Conservation (phyloP, 129 eudicot species). For the Flaveria sonorensis region DNA sequence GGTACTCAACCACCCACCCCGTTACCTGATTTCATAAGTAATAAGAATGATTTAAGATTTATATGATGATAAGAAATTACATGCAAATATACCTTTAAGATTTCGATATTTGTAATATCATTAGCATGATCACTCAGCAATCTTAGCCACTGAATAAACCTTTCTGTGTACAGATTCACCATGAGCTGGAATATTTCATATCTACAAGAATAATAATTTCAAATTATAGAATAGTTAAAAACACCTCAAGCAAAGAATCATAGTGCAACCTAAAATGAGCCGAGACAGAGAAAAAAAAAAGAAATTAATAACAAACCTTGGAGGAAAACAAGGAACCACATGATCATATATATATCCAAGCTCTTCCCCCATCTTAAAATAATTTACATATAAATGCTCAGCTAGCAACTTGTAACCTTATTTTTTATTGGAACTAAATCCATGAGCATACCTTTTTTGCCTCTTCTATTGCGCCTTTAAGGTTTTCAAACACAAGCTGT, state of each 20-base stretch:
- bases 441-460: conserved; percentile 67
- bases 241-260: background rate
- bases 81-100: conserved; percentile 62
- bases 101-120: conserved; percentile 83
- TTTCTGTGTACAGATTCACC: conserved; percentile 97
- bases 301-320: conserved; percentile 50
- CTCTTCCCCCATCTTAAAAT: conserved; percentile 93
- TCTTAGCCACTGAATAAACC: conserved; percentile 93
- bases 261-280: background rate
- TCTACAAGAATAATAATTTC: conserved; percentile 44
- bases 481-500: conserved; percentile 77
- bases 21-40: conserved; percentile 59
- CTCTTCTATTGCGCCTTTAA: conserved; percentile 90
- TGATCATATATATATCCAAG: conserved; percentile 89
- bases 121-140: conserved; percentile 87
- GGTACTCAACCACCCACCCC: conserved; percentile 98
- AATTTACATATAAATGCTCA: conserved; percentile 11
- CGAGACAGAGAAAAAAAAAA: background rate
- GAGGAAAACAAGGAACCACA: conserved; percentile 99
- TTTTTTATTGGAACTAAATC: background rate
- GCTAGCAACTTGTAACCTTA: conserved; percentile 14
- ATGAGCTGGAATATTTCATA: conserved; percentile 98
- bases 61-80: background rate
- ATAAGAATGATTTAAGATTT: background rate
- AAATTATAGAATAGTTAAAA: conserved; percentile 13